Evolutionary conservation across 345 rosid genomes (phyloP).

Genomic region (Combretum micranthum): DNA sequence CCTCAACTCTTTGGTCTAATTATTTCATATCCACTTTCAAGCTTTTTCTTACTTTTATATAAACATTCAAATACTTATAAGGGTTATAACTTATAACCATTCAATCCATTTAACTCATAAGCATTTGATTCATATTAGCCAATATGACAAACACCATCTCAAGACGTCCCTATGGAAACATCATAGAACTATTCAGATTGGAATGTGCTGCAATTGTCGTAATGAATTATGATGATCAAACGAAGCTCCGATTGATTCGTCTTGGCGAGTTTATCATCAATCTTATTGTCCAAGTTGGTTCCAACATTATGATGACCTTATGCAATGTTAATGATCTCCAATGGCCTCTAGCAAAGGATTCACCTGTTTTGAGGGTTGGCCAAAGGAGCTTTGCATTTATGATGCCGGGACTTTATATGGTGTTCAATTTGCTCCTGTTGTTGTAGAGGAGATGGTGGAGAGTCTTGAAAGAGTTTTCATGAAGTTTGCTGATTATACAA

Average conservation of each 20-base stretch:
- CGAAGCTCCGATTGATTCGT: background rate
- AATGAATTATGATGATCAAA: background rate
- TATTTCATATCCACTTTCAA: no score
- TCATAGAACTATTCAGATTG: slow-evolving; percentile 2
- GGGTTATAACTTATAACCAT: no score
- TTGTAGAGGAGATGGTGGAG: slow-evolving; percentile 3
- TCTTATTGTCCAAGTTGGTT: background rate
- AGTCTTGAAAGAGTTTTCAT: slow-evolving; percentile 13
- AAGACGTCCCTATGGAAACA: background rate
- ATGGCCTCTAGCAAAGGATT: slow-evolving; percentile 14
- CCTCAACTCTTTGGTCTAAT: no score
- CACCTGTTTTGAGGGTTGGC: slow-evolving; percentile 7
- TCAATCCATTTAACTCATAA: background rate
- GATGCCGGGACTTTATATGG: slow-evolving; percentile 16
- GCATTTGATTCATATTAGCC: background rate
- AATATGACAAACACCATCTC: background rate
- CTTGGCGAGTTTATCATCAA: slow-evolving; percentile 8
- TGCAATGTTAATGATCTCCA: slow-evolving; percentile 9
- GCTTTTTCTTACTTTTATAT: no score
- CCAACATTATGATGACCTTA: slow-evolving; percentile 4
- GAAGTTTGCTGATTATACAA: slow-evolving; percentile 5
- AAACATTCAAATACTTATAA: no score
- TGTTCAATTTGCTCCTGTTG: slow-evolving; percentile 6
- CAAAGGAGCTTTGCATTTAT: slow-evolving; percentile 11
- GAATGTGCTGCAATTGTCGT: slow-evolving; percentile 1